Percentiles rank a stretch among this genome's conserved stretches.
phyloP scores from a whole-genome alignment of 1,139 yeast genomes.

The Nadsonia starkeyi-henricii region DNA sequence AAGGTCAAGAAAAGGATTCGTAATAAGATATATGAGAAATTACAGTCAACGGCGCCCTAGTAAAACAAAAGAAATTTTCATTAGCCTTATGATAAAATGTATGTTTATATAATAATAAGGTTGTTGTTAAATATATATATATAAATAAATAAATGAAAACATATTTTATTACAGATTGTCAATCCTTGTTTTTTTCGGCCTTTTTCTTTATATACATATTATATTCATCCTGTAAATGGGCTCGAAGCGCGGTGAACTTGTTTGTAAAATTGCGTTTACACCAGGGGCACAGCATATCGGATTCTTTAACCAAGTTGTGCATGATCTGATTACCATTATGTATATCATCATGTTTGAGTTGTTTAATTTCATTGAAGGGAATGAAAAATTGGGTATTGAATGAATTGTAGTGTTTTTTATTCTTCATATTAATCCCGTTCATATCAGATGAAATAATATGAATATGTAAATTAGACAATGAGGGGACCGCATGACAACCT shows the following conservation, averaged over 20 bases:
- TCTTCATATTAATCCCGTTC: conserved; percentile 38
- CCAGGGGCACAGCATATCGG: conserved; percentile 35
- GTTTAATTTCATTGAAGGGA: conserved; percentile 27
- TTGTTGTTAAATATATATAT: too few relatives aligned
- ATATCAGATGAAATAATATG: conserved; percentile 62
- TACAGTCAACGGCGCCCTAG: too few relatives aligned
- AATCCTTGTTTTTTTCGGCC: too few relatives aligned
- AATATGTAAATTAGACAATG: conserved; percentile 53
- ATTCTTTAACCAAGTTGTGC: conserved; percentile 20
- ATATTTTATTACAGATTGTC: too few relatives aligned
- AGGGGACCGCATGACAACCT: conserved; percentile 64
- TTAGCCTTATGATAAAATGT: too few relatives aligned
- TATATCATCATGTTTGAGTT: conserved; percentile 6
- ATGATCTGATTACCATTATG: conserved; percentile 12
- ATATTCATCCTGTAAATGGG: conserved; percentile 36
- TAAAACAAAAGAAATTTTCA: too few relatives aligned
- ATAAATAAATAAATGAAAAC: too few relatives aligned
- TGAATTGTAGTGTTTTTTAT: conserved; percentile 56
- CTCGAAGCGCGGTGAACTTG: conserved; percentile 34
- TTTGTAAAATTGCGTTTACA: conserved; percentile 36
- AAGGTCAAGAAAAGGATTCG: too few relatives aligned
- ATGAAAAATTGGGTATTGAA: conserved; percentile 57
- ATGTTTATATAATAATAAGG: too few relatives aligned
- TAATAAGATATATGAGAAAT: too few relatives aligned
- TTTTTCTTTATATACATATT: not conserved